A percentile compares a stretch with the other conserved stretches of the same genome.
These are phyloP conservation scores for Suillus placidus DNA, from an alignment of 768 basidiomycete genomes.

Conservation along the genomic window DNA sequence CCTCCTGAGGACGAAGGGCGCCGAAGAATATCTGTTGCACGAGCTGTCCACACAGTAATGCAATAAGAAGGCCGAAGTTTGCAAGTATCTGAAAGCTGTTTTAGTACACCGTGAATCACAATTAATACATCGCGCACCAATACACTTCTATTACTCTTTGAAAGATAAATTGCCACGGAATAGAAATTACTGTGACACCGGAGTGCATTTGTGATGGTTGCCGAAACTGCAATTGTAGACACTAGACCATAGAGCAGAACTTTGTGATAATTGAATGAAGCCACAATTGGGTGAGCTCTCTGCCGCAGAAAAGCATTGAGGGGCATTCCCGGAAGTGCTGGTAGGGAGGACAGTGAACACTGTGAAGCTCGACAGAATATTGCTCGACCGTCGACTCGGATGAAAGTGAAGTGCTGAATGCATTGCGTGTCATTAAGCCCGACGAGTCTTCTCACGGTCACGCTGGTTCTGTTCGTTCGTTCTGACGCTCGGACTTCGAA, in stretches of 20 bases:
- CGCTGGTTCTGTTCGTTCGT: no score
- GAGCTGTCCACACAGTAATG: conserved; percentile 73
- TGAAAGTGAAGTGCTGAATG: neutral
- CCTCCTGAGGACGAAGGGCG: conserved; percentile 78
- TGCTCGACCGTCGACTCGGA: neutral
- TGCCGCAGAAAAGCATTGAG: conserved; percentile 52
- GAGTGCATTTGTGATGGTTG: conserved; percentile 78
- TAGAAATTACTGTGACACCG: conserved; percentile 90
- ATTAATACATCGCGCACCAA: conserved; percentile 56
- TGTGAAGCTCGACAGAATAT: neutral
- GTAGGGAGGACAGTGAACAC: neutral
- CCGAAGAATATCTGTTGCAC: conserved; percentile 94
- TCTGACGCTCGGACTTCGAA: no score
- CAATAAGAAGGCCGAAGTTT: conserved; percentile 84
- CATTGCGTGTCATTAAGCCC: neutral
- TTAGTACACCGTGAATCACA: conserved; percentile 7
- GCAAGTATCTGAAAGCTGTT: conserved; percentile 67
- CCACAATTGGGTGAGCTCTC: conserved; percentile 50
- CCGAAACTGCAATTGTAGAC: conserved; percentile 70
- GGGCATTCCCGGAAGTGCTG: conserved; percentile 43
- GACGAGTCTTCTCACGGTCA: neutral
- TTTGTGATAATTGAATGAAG: conserved; percentile 60
- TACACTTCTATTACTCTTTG: conserved; percentile 89
- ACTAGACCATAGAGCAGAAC: conserved; percentile 68
- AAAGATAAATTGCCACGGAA: conserved; percentile 89